Percentiles rank a stretch among this genome's conserved stretches.
Evolutionary conservation across 106 monocot genomes (phyloP).

Genomic region (Hemerocallis citrina): DNA sequence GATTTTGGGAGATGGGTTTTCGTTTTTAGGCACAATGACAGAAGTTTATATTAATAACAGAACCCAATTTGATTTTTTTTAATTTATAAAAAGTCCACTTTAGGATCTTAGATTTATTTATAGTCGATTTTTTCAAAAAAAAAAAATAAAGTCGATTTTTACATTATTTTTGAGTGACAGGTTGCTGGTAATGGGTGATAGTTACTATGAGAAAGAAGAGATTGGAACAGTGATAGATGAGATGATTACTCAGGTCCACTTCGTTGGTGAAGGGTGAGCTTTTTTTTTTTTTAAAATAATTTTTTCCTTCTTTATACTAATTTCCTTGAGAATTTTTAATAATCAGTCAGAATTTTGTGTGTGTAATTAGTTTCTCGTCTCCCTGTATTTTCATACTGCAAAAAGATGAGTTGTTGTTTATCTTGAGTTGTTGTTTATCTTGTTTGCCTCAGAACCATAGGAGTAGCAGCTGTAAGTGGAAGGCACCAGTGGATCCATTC

Average conservation of each 20-base stretch:
- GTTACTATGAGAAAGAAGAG: slow-evolving; percentile 27
- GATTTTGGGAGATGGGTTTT: slow-evolving; percentile 5
- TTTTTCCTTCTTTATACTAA: neutral
- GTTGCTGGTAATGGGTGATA: slow-evolving; percentile 25
- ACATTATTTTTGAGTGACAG: slow-evolving; percentile 6
- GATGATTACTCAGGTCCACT: slow-evolving; percentile 27
- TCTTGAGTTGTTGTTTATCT: slow-evolving; percentile 1
- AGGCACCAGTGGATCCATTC: slow-evolving; percentile 30
- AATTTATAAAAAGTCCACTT: no score
- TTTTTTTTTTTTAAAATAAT: neutral
- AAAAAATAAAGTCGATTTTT: no score
- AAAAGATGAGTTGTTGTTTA: no score
- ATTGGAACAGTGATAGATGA: slow-evolving; percentile 13
- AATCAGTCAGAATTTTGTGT: no score
- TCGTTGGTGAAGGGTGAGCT: slow-evolving; percentile 40
- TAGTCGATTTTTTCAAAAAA: no score
- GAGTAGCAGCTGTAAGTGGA: slow-evolving; percentile 21
- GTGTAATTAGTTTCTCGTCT: no score
- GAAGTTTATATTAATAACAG: no score
- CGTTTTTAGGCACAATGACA: slow-evolving; percentile 1
- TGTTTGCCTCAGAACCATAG: slow-evolving; percentile 16
- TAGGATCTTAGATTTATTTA: no score
- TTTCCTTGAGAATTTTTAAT: no score
- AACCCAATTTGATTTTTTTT: neutral
- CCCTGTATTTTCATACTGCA: no score